A percentile compares a stretch with the other conserved stretches of the same genome.
Conservation (phyloP, 192 early-diverging fungal genomes). For the Entomortierella lignicola region DNA sequence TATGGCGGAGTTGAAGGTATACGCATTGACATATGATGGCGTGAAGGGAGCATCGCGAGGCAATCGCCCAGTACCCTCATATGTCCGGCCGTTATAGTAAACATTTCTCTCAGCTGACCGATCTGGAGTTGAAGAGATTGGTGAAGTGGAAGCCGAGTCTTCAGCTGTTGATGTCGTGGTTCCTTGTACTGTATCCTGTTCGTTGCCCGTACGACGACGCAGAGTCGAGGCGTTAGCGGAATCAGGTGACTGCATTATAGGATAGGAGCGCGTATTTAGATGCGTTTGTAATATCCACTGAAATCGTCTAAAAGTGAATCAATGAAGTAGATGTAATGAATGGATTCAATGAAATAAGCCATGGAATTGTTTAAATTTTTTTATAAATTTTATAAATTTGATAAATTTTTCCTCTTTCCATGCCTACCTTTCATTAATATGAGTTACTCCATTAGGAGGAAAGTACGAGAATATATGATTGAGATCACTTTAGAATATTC, state of each 20-base stretch:
- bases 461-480: too few species aligned
- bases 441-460: too few species aligned
- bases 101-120: constrained; percentile 9
- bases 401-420: too few species aligned
- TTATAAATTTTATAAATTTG: too few species aligned
- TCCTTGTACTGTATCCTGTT: neutral
- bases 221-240: constrained; percentile 10
- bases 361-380: too few species aligned
- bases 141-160: neutral
- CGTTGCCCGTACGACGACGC: constrained; percentile 16
- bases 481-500: too few species aligned
- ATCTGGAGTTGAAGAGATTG: neutral
- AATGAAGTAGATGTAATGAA: too few species aligned
- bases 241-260: constrained; percentile 9
- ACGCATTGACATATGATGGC: constrained; percentile 41
- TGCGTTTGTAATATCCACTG: too few species aligned
- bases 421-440: too few species aligned
- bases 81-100: constrained; percentile 20
- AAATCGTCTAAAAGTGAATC: too few species aligned
- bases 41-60: constrained; percentile 51
- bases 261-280: neutral
- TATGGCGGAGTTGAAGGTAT: constrained; percentile 43
- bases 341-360: too few species aligned
- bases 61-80: constrained; percentile 41
- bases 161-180: neutral